Conservation (phyloP, 2,329 filamentous ascomycete species). For the Nannizziopsis barbatae region DNA sequence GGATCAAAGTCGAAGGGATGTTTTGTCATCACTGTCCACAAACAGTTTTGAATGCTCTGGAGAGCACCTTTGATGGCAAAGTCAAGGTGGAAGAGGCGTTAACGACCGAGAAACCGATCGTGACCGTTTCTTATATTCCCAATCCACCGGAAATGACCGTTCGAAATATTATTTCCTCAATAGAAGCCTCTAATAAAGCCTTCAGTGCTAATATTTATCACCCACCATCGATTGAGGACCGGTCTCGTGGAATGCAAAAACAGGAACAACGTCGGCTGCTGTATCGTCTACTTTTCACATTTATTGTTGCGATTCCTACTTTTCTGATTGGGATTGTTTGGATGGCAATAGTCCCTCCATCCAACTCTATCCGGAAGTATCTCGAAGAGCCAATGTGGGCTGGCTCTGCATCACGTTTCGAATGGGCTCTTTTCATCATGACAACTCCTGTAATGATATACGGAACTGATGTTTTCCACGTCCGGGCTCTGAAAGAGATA, state of each 20-base stretch:
- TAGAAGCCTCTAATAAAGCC: conserved; percentile 53
- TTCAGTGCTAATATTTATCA: conserved; percentile 64
- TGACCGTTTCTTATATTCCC: conserved; percentile 62
- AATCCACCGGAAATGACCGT: conserved; percentile 59
- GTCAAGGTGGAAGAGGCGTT: conserved; percentile 34
- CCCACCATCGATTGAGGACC: conserved; percentile 71
- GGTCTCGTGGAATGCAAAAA: conserved; percentile 59
- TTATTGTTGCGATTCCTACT: conserved; percentile 63
- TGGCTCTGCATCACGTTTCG: conserved; percentile 59
- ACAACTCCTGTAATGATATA: conserved; percentile 81
- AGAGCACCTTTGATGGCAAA: conserved; percentile 40
- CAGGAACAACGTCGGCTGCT: conserved; percentile 59
- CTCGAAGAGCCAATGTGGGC: conserved; percentile 60
- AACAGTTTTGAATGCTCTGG: conserved; percentile 28
- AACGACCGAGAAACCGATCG: conserved; percentile 52
- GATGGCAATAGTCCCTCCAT: conserved; percentile 64
- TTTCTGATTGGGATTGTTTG: conserved; percentile 82
- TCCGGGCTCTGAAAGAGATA: conserved; percentile 66
- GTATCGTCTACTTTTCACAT: conserved; percentile 57
- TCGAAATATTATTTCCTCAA: conserved; percentile 57
- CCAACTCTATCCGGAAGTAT: conserved; percentile 49
- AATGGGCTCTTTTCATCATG: conserved; percentile 69
- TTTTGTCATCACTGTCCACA: conserved; percentile 62
- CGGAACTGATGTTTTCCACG: conserved; percentile 75
- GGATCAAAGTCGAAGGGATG: conserved; percentile 58